These are phyloP conservation scores for Lachnellula willkommii DNA, from an alignment of 2,329 filamentous ascomycete species.

Conservation along the genomic window DNA sequence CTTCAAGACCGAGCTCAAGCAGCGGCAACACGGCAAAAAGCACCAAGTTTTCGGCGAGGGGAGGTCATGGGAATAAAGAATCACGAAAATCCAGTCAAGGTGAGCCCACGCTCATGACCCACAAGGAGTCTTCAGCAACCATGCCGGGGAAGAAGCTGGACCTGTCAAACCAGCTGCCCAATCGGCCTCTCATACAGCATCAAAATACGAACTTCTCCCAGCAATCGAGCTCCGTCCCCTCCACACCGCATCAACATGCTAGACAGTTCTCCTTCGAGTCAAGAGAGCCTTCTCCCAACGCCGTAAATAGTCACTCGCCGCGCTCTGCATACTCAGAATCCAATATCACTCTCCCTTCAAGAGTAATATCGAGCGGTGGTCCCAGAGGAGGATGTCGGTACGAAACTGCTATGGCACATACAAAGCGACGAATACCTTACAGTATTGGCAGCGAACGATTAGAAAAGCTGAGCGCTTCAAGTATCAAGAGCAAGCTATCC, in stretches of 20 bases:
- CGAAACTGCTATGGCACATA: slow-evolving; percentile 78
- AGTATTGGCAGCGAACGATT: slow-evolving; percentile 76
- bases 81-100: slow-evolving; percentile 52
- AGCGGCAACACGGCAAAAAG: slow-evolving; percentile 27
- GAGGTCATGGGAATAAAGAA: slow-evolving; percentile 55
- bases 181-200: slow-evolving; percentile 36
- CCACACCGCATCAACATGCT: slow-evolving; percentile 85
- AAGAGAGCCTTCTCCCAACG: slow-evolving; percentile 73
- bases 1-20: slow-evolving; percentile 50
- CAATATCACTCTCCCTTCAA: slow-evolving; percentile 65
- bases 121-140: slow-evolving; percentile 43
- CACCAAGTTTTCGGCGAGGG: slow-evolving; percentile 45
- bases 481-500: slow-evolving; percentile 65
- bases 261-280: slow-evolving; percentile 78
- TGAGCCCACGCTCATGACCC: slow-evolving; percentile 57
- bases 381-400: slow-evolving; percentile 68
- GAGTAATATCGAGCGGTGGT: slow-evolving; percentile 53
- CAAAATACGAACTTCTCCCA: slow-evolving; percentile 48
- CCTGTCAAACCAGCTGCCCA: slow-evolving; percentile 24
- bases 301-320: slow-evolving; percentile 74
- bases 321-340: slow-evolving; percentile 87
- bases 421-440: slow-evolving; percentile 85
- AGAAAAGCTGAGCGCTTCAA: slow-evolving; percentile 64
- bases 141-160: slow-evolving; percentile 32
- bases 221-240: slow-evolving; percentile 85